Base-by-base conservation (phyloP, 805 yeast genomes). In the Teunomyces aglyptinius region DNA sequence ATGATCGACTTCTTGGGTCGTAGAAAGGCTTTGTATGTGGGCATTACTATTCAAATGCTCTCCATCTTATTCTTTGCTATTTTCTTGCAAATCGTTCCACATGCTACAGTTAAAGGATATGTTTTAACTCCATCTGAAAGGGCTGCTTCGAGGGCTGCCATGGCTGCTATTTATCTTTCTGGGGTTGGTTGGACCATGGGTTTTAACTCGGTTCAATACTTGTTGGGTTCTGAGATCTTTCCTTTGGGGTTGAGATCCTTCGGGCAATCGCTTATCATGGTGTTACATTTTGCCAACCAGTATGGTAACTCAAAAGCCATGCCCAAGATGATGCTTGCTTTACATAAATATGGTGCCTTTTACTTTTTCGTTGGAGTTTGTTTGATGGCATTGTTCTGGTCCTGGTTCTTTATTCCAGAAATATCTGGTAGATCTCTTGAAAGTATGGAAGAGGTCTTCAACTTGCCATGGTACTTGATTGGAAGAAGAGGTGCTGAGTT, bases 101-200 rank as follows among this genome's bases (percentile, higher is more conserved):
- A 69, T 38, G 75, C 75, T 7, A 68, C 71, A 1, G 58, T 60
- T 1, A 61, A 55, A 3, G 67, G 54, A 10, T 62, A 55, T 5
- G 50, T 34, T 0, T 57, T 73, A 50, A 58, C 70, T 1, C 48
- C 64, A 0, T 56, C 72, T 3, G 59, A 70, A 47, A 46, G 49
- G 18, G 51, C 55, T 4, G 81, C 81, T 2, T 67, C 77, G 28
- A 59, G 65, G 42, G 79, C 68, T 43, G 83, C 83, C 6, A 58
- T 80, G 53, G 81, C 81, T 1, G 71, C 78, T 41, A 54, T 80
- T 22, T 79, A 65, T 53, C 53, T 79, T 31, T 66, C 72, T 27
- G 84, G 84, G 53, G 66, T 71, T 18, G 83, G 82, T 31, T 80
- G 84, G 85, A 75, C 81, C 27, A 58, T 80, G 61, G 84, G 84